Percentiles rank a stretch among this genome's conserved stretches.
Conservation (phyloP, 2,329 filamentous ascomycete genomes). For the Botrytis byssoidea region DNA sequence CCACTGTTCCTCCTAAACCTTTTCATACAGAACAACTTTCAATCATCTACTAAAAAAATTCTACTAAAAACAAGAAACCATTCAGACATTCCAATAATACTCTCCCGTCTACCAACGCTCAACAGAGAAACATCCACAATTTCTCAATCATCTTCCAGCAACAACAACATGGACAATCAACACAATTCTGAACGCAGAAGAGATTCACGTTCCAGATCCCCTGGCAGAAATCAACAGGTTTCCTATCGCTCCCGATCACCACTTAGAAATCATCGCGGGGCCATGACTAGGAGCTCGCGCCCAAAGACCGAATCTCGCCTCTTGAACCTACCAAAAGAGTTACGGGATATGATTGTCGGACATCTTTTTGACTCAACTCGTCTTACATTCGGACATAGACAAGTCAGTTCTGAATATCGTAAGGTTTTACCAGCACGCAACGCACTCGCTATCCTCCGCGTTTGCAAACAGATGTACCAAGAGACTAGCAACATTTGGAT, state of each 20-base stretch:
- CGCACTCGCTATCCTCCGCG: background rate
- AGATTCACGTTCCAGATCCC: constrained; percentile 22
- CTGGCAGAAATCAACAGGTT: constrained; percentile 15
- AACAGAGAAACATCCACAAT: background rate
- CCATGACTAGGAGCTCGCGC: background rate
- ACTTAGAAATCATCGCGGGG: constrained; percentile 14
- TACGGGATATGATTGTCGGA: background rate
- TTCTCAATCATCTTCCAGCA: background rate
- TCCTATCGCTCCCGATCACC: constrained; percentile 31
- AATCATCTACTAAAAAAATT: background rate
- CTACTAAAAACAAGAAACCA: background rate
- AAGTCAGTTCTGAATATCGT: background rate
- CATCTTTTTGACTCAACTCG: constrained; percentile 3
- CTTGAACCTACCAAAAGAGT: background rate
- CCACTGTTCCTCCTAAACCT: background rate
- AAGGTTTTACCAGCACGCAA: background rate
- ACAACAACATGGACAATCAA: background rate
- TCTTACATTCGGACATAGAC: background rate
- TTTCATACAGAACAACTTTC: background rate
- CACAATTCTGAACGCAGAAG: background rate
- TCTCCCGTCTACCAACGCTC: background rate
- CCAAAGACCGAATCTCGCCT: background rate
- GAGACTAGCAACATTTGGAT: background rate
- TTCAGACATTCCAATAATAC: background rate
- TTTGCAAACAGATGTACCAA: background rate